phyloP scores from a whole-genome alignment of 768 basidiomycete genomes.

The Multifurca ochricompacta region DNA sequence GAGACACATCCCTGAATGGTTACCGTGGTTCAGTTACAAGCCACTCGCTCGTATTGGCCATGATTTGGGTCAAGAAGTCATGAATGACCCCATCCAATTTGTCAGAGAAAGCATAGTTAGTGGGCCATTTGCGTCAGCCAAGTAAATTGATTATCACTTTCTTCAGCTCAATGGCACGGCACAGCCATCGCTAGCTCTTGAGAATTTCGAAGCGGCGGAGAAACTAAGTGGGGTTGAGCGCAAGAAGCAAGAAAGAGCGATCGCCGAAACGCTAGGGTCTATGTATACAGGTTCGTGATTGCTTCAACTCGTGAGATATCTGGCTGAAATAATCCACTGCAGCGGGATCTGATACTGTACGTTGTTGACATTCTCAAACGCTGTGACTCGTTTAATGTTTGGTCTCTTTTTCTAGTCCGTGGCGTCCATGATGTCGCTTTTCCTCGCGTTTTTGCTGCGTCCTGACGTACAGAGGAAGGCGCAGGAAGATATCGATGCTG shows the following conservation, averaged over 20 bases:
- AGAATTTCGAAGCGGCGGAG: not conserved
- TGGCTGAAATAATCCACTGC: not conserved
- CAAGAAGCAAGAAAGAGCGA: not conserved
- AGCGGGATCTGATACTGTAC: not conserved
- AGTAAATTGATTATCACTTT: not conserved
- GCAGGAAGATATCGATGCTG: no score
- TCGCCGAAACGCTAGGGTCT: not conserved
- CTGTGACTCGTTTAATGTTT: not conserved
- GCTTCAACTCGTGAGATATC: not conserved
- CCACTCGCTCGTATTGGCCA: conserved; percentile 4
- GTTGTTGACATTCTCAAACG: not conserved
- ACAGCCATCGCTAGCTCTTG: not conserved
- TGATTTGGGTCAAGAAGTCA: not conserved
- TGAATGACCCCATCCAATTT: not conserved
- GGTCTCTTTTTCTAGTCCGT: not conserved
- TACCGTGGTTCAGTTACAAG: conserved; percentile 6
- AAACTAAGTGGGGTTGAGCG: not conserved
- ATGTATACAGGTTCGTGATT: not conserved
- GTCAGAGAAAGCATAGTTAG: not conserved
- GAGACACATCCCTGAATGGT: conserved; percentile 4
- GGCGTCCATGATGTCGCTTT: no score
- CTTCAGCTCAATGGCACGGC: not conserved
- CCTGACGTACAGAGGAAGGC: no score
- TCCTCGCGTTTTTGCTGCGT: no score
- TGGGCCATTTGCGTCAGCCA: no score